phyloP scores from a whole-genome alignment of 2,329 filamentous ascomycete genomes.

The Fusarium sacchari region DNA sequence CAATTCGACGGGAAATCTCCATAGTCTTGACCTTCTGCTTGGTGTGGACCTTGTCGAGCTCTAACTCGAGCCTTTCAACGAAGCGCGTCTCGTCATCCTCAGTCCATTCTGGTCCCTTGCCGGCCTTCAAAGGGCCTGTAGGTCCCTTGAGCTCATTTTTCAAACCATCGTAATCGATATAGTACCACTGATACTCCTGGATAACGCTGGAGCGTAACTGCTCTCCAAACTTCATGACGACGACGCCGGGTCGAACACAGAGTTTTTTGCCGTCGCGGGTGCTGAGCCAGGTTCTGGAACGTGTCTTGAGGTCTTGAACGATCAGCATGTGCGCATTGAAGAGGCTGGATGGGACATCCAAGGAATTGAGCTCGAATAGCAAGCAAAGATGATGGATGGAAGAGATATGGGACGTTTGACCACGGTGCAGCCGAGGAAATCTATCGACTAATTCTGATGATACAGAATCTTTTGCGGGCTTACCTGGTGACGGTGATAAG shows the following conservation, averaged over 20 bases:
- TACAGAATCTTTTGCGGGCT: slow-evolving; percentile 14
- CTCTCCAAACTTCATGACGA: slow-evolving; percentile 89
- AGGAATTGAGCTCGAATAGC: slow-evolving; percentile 13
- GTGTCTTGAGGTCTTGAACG: slow-evolving; percentile 60
- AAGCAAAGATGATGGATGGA: background rate
- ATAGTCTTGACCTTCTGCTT: slow-evolving; percentile 98
- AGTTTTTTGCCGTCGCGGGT: slow-evolving; percentile 40
- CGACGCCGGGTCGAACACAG: slow-evolving; percentile 59
- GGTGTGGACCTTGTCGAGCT: slow-evolving; percentile 96
- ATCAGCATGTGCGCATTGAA: slow-evolving; percentile 59
- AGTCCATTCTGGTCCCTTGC: slow-evolving; percentile 74
- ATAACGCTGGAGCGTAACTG: slow-evolving; percentile 96
- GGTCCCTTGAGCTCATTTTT: slow-evolving; percentile 86
- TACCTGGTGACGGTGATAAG: slow-evolving; percentile 27
- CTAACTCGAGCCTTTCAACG: slow-evolving; percentile 84
- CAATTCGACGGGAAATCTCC: slow-evolving; percentile 92
- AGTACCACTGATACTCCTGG: slow-evolving; percentile 97
- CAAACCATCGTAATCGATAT: slow-evolving; percentile 96
- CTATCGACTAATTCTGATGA: slow-evolving; percentile 4
- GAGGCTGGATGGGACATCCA: slow-evolving; percentile 21
- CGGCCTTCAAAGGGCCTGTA: slow-evolving; percentile 60
- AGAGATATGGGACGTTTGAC: background rate
- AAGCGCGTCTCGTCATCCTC: slow-evolving; percentile 93
- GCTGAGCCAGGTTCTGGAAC: slow-evolving; percentile 54
- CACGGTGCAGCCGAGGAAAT: slow-evolving; percentile 7